Base-by-base conservation (phyloP, 2,329 filamentous ascomycete genomes). In the Colletotrichum sp. region DNA sequence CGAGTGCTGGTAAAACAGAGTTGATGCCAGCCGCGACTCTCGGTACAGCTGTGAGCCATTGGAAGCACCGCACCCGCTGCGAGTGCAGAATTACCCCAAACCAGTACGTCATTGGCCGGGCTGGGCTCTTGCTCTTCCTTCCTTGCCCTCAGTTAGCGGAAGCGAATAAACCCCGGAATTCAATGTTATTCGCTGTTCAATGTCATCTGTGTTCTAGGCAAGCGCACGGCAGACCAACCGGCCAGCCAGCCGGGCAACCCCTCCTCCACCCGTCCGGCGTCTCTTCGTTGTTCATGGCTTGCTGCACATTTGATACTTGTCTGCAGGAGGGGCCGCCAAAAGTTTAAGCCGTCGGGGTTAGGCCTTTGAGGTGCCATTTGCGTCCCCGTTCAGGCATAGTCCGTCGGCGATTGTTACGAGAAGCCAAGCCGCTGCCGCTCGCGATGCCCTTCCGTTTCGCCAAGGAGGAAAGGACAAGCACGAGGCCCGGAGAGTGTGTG, bases 281-380 rank as follows among this genome's bases (percentile, higher is more conserved):
- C 34, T 26, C 28, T 52, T 57, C 65, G 16, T 24, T 39, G 44
- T 30, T n/a, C 59, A 62, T 62, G 13, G 28, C 32, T 22, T 52
- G 63, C 69, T 62, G 30, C 59, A 7, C 18, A 36, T 62, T 62
- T 30, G n/a, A 30, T 62, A 22, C 62, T 55, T 62, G 48, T 28
- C 66, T n/a, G 34, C 28, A 22, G 30, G 59, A 63, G 59, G 48
- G 24, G 66, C 24, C 30, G 22, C 12, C 55, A 63, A 68, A 74
- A 65, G 26, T 76, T 59, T 65, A 73, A 65, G 64, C 64, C 74
- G 70, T 76, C 74, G 74, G 74, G 22, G 74, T 59, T 76, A 76
- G 74, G 74, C 59, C 44, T 74, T 76, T 73, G 70, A 65, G 44
- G 18, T 48, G 39, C 59, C 18, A 22, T 44, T 64, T 34, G 22